These are phyloP conservation scores for Zangia roseola DNA, from an alignment of 768 basidiomycete species.

Conservation along the genomic window DNA sequence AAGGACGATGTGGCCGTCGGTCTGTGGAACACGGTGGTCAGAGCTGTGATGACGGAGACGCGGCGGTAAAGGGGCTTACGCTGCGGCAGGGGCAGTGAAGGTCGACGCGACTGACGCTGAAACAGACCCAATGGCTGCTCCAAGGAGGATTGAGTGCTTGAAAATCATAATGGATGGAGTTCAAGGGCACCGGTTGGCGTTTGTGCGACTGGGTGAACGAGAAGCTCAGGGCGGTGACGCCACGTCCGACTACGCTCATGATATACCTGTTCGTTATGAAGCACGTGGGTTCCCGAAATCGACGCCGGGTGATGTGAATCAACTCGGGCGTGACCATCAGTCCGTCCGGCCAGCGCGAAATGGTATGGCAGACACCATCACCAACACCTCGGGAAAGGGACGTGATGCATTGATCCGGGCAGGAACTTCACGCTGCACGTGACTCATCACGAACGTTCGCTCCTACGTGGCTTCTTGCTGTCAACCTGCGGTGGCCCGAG, in stretches of 20 bases:
- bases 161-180: constrained; percentile 12
- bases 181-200: background rate
- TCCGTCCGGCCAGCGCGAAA: background rate
- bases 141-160: constrained; percentile 14
- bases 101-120: constrained; percentile 24
- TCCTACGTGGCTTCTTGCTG: too few relatives aligned
- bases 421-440: background rate
- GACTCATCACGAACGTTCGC: background rate
- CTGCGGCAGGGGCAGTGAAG: constrained; percentile 30
- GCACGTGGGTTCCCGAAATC: constrained; percentile 10
- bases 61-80: constrained; percentile 15
- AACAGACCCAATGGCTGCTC: constrained; percentile 12
- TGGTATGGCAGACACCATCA: background rate
- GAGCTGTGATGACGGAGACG: background rate
- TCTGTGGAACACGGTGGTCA: constrained; percentile 13
- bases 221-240: background rate
- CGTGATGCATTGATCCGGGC: too few relatives aligned
- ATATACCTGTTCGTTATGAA: constrained; percentile 8
- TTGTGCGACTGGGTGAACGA: background rate
- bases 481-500: too few relatives aligned
- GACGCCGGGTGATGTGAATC: background rate
- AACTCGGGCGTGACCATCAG: background rate
- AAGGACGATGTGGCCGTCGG: constrained; percentile 33
- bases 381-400: background rate
- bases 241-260: background rate